A percentile compares a stretch with the other conserved stretches of the same genome.
phyloP scores from a whole-genome alignment of 345 rosid genomes.

The Ricinus communis region DNA sequence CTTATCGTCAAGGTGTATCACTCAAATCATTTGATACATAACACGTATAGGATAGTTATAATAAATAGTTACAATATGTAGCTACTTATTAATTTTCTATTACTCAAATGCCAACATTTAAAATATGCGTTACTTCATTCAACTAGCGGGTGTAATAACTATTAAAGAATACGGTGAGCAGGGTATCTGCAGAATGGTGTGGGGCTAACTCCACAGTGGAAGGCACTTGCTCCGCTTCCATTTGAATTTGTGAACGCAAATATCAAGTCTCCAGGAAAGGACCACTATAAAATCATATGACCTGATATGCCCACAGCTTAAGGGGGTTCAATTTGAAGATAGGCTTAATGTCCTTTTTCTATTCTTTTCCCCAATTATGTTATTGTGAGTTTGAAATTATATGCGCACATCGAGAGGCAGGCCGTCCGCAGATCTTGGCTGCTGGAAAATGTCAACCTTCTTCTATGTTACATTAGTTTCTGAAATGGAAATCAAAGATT shows the following conservation, averaged over 20 bases:
- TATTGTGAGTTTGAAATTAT: neutral
- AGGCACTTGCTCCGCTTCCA: neutral
- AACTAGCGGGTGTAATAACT: too few species aligned
- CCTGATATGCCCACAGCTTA: neutral
- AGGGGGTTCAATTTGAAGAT: neutral
- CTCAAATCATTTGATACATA: too few species aligned
- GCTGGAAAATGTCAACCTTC: neutral
- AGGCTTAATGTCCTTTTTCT: neutral
- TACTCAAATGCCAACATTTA: too few species aligned
- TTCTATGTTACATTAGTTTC: too few species aligned
- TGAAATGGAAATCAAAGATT: too few species aligned
- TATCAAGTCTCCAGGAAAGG: conserved; percentile 1
- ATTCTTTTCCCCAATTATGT: neutral
- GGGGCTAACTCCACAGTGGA: neutral
- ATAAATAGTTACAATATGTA: too few species aligned
- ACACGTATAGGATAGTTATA: too few species aligned
- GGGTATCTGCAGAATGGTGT: neutral
- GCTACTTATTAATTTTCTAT: too few species aligned
- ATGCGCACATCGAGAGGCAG: conserved; percentile 1
- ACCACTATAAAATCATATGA: neutral
- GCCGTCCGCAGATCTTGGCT: neutral
- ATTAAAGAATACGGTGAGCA: too few species aligned
- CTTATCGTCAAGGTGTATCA: too few species aligned
- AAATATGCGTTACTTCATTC: too few species aligned
- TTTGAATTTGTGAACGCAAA: neutral